Percentiles rank a stretch among this genome's conserved stretches.
Conservation (phyloP, 495 filamentous ascomycete genomes). For the Neurospora cerealis region DNA sequence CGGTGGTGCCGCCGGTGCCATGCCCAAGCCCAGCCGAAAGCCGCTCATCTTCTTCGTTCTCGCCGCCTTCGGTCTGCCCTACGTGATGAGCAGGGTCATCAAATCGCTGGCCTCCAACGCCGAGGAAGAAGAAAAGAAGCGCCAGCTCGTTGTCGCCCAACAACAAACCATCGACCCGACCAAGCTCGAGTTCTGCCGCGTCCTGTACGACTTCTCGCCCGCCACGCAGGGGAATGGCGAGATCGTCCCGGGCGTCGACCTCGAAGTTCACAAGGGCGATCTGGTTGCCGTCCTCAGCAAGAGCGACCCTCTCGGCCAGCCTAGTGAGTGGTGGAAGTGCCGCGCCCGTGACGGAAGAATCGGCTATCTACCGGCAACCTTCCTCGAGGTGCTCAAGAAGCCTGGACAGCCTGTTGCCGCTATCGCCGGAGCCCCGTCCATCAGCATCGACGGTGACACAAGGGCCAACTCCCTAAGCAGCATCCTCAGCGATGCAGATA, state of each 20-base stretch:
- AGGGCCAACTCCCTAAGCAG: slow-evolving; percentile 40
- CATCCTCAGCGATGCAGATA: slow-evolving; percentile 24
- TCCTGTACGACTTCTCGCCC: slow-evolving; percentile 87
- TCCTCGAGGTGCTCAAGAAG: slow-evolving; percentile 73
- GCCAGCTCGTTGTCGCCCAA: slow-evolving; percentile 37
- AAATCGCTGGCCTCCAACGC: slow-evolving; percentile 70
- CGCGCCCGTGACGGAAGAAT: slow-evolving; percentile 82
- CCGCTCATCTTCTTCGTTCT: slow-evolving; percentile 93
- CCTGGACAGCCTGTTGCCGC: slow-evolving; percentile 33
- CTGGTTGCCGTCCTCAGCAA: slow-evolving; percentile 91
- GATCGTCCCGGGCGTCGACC: slow-evolving; percentile 63
- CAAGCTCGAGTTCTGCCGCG: slow-evolving; percentile 90
- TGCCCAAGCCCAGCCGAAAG: slow-evolving; percentile 75
- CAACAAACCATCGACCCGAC: slow-evolving; percentile 60
- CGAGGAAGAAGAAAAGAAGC: slow-evolving; percentile 63
- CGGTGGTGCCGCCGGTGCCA: slow-evolving; percentile 36
- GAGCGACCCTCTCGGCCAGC: slow-evolving; percentile 82
- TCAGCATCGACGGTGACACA: slow-evolving; percentile 19
- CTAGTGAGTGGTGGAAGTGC: slow-evolving; percentile 95
- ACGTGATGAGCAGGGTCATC: slow-evolving; percentile 92
- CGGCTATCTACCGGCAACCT: slow-evolving; percentile 82
- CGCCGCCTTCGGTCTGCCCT: slow-evolving; percentile 89
- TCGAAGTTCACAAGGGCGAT: slow-evolving; percentile 90
- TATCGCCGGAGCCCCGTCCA: slow-evolving; percentile 48
- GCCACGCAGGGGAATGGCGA: slow-evolving; percentile 46